Evolutionary conservation across 139 green algal species (phyloP).

Genomic region (Chlamydomonas sp.): DNA sequence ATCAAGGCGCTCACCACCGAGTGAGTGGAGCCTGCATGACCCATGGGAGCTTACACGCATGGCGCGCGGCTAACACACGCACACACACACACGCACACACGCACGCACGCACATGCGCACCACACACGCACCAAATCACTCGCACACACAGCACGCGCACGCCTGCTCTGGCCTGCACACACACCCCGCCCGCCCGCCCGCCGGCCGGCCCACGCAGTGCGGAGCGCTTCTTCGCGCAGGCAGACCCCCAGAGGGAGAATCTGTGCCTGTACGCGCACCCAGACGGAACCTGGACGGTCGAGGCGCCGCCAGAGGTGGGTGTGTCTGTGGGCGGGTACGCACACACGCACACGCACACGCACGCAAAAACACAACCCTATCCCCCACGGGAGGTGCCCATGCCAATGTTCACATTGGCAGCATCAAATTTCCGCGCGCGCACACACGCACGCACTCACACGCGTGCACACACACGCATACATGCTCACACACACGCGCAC

Average conservation of each 20-base stretch:
- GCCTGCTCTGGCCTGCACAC: too few relatives aligned
- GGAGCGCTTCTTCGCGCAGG: slow-evolving; percentile 18
- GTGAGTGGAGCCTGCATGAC: too few relatives aligned
- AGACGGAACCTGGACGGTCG: slow-evolving; percentile 68
- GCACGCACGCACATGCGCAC: too few relatives aligned
- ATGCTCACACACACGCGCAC: too few relatives aligned
- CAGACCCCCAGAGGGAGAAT: slow-evolving; percentile 25
- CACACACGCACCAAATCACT: neutral
- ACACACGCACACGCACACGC: neutral
- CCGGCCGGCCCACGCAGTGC: slow-evolving; percentile 16
- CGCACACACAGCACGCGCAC: too few relatives aligned
- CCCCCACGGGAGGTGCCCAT: neutral
- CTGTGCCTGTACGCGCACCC: slow-evolving; percentile 48
- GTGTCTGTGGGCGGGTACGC: neutral
- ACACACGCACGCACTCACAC: neutral
- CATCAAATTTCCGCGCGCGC: neutral
- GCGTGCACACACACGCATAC: too few relatives aligned
- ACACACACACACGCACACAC: too few relatives aligned
- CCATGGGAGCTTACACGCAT: too few relatives aligned
- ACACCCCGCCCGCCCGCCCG: too few relatives aligned
- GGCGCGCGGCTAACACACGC: too few relatives aligned
- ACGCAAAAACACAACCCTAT: too few relatives aligned
- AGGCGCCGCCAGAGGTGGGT: slow-evolving; percentile 51
- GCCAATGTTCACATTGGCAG: neutral
- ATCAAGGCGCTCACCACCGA: slow-evolving; percentile 20